Evolutionary conservation across 164 flowering plant species (phyloP).

Genomic region (Piper longum): DNA sequence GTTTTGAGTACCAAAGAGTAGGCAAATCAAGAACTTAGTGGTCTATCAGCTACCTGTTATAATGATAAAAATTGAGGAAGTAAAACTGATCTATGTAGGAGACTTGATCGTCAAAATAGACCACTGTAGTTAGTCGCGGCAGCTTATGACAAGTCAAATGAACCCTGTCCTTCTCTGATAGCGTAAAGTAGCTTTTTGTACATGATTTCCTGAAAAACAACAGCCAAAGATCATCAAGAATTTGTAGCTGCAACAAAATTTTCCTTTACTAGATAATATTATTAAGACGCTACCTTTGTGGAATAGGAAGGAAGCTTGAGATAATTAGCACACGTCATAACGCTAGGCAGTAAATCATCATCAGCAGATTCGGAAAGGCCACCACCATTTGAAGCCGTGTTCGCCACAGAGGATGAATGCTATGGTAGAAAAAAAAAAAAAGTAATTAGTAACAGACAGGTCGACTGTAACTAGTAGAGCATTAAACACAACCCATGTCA

Average conservation of each 20-base stretch:
- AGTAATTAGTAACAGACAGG: no score
- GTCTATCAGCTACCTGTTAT: neutral
- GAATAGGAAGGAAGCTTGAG: slow-evolving; percentile 98
- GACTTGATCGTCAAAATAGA: no score
- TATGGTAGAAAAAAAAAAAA: slow-evolving; percentile 13
- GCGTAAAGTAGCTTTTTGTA: slow-evolving; percentile 86
- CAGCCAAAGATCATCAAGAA: neutral
- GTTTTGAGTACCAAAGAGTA: no score
- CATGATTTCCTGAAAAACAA: slow-evolving; percentile 75
- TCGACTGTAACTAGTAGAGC: no score
- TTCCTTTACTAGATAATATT: neutral
- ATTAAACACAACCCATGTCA: no score
- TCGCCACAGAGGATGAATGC: slow-evolving; percentile 61
- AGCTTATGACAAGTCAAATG: slow-evolving; percentile 81
- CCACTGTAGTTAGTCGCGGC: neutral
- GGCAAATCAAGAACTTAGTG: neutral
- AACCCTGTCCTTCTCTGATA: slow-evolving; percentile 93
- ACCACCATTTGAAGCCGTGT: slow-evolving; percentile 40
- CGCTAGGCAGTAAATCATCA: slow-evolving; percentile 85
- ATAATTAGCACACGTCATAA: slow-evolving; percentile 99
- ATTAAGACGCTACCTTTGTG: slow-evolving; percentile 50
- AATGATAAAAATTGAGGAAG: no score
- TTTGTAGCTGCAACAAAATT: neutral
- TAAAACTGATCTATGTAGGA: no score
- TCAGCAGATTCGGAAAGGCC: slow-evolving; percentile 77